Evolutionary conservation across 345 rosid genomes (phyloP).

Genomic region (Cardiospermum halicacabum): DNA sequence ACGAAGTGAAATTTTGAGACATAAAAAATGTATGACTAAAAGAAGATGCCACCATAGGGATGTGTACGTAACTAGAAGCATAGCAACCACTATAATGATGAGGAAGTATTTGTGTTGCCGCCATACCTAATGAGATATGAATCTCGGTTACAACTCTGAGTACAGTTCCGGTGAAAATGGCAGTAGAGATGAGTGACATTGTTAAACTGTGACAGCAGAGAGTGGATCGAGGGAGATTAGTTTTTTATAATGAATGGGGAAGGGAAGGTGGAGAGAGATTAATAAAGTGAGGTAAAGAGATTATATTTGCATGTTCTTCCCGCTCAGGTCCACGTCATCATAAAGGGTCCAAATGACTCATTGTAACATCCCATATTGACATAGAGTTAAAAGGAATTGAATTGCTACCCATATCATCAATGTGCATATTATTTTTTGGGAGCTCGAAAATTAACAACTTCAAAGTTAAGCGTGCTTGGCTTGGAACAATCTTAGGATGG

Average conservation of each 20-base stretch:
- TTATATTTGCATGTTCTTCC: too few relatives aligned
- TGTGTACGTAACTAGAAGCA: conserved; percentile 88
- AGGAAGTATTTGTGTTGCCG: conserved; percentile 61
- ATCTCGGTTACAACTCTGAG: conserved; percentile 75
- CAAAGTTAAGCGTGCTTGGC: too few relatives aligned
- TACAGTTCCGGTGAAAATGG: conserved; percentile 72
- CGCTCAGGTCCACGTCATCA: too few relatives aligned
- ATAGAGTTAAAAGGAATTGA: too few relatives aligned
- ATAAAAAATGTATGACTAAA: conserved; percentile 88
- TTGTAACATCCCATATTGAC: too few relatives aligned
- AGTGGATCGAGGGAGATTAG: conserved; percentile 60
- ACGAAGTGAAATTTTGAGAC: conserved; percentile 76
- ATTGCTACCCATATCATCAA: too few relatives aligned
- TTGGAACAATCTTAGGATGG: too few relatives aligned
- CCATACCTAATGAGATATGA: conserved; percentile 76
- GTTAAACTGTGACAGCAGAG: conserved; percentile 68
- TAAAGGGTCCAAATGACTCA: too few relatives aligned
- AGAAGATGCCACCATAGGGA: conserved; percentile 90
- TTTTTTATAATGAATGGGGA: conserved; percentile 37
- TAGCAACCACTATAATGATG: conserved; percentile 86
- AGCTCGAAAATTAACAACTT: too few relatives aligned
- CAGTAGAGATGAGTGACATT: conserved; percentile 58
- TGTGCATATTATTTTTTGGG: too few relatives aligned
- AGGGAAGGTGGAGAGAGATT: conserved; percentile 43
- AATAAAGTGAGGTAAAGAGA: conserved; percentile 49